phyloP scores from a whole-genome alignment of 179 eudicot species.

The Nepenthes alata region DNA sequence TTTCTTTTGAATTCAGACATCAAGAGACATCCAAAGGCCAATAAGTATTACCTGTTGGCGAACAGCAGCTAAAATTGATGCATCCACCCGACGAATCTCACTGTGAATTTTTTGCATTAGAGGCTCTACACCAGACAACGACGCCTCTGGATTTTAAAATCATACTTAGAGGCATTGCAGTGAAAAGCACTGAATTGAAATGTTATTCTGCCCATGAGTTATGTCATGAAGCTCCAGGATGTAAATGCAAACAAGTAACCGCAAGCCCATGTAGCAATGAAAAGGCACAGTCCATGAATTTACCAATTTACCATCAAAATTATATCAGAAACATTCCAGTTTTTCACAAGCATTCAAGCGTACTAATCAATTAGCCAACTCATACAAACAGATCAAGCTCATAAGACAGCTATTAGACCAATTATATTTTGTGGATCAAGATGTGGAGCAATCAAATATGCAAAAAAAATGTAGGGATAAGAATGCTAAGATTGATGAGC shows the following conservation, averaged over 20 bases:
- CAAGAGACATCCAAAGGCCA: slow-evolving; percentile 4
- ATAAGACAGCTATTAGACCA: too few species aligned
- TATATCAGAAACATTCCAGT: too few species aligned
- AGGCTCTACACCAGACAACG: slow-evolving; percentile 92
- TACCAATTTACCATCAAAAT: background rate
- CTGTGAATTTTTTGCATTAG: slow-evolving; percentile 90
- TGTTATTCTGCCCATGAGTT: background rate
- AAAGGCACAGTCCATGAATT: background rate
- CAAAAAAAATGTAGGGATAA: too few species aligned
- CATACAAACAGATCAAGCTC: too few species aligned
- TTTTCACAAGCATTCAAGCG: too few species aligned
- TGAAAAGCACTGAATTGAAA: background rate
- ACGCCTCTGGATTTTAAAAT: slow-evolving; percentile 55
- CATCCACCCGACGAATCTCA: slow-evolving; percentile 89
- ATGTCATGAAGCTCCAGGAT: background rate
- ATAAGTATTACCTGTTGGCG: slow-evolving; percentile 64
- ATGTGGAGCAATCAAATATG: too few species aligned
- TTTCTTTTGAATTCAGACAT: background rate
- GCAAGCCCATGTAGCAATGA: too few species aligned
- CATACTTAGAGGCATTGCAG: slow-evolving; percentile 1
- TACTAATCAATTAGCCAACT: too few species aligned
- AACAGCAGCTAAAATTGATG: slow-evolving; percentile 84
- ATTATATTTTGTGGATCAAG: too few species aligned
- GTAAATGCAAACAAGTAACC: background rate
- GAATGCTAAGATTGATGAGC: background rate